Evolutionary conservation across 495 filamentous ascomycete genomes (phyloP), one percentile per base, ranked within the genome.

Genomic region (Talaromyces ruber): DNA sequence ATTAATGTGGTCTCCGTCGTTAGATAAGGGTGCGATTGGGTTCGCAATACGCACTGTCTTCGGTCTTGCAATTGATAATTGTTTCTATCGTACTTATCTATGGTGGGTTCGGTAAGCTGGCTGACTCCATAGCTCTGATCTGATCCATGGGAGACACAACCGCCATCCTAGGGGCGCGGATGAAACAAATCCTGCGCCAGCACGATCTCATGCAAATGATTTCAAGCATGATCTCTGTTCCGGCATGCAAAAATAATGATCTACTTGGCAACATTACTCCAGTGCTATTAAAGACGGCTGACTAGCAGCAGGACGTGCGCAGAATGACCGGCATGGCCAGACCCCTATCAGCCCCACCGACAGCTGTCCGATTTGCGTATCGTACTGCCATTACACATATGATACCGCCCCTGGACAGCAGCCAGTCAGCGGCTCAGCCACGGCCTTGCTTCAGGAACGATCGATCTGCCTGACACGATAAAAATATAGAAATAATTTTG

Each of bases 261-360:
- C 32, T 32, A 1, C 12, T 12, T 37, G 30, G 5, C 30, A 7
- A 8, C 30, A 8, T 8, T 21, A 51, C 6, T 12, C 6, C 2
- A 51, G 6, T 12, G 21, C 2, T 16, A 51, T 7, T 4, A 21
- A 24, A 28, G 50, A 24, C 50, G 43, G 59, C 51, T 62, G 54
- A 67, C 61, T 64, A 12, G 9, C 6, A 9, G 14, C 32, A 14
- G 32, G 32, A 37, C 32, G 32, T 37, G 61, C 58, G 28, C 54
- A 29, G 58, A 37, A 54, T 56, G 63, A 61, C 52, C 62, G 65
- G 60, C 64, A 18, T n/a, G 58, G 58, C 58, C 58, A 60, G 58
- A 30, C 43, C 58, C 58, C 22, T 60, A 60, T 52, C 39, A 32
- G 58, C 58, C 58, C 58, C 58, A 60, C 58, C 14, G 58, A 24